Evolutionary conservation across 116 monocot genomes (phyloP).

Genomic region (Trichopus zeylanicus): DNA sequence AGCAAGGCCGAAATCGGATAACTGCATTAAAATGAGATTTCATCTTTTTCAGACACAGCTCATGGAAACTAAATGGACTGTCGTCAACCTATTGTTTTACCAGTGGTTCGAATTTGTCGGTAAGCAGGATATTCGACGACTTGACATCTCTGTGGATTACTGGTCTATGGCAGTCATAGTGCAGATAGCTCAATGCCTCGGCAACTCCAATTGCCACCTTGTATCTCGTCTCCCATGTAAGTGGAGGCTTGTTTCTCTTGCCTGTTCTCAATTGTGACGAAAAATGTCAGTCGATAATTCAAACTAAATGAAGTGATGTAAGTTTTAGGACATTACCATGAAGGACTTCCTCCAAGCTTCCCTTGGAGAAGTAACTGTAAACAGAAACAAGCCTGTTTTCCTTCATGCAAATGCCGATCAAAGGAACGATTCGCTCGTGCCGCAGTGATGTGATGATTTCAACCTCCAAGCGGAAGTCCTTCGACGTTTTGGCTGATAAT

Average conservation of each 20-base stretch:
- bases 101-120: slow-evolving; percentile 57
- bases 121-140: slow-evolving; percentile 92
- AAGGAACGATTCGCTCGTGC: slow-evolving; percentile 46
- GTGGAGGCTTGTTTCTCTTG: slow-evolving; percentile 24
- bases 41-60: not conserved
- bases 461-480: slow-evolving; percentile 59
- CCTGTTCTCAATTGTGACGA: slow-evolving; percentile 22
- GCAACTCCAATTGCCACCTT: slow-evolving; percentile 62
- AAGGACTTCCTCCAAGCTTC: slow-evolving; percentile 86
- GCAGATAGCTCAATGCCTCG: slow-evolving; percentile 63
- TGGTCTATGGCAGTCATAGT: slow-evolving; percentile 30
- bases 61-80: not conserved
- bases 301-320: not conserved
- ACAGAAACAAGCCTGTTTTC: slow-evolving; percentile 50
- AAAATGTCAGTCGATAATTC: not conserved
- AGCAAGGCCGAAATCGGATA: slow-evolving; percentile 95
- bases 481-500: slow-evolving; percentile 34
- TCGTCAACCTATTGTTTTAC: slow-evolving; percentile 13
- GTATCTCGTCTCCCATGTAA: slow-evolving; percentile 69
- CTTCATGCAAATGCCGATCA: slow-evolving; percentile 57
- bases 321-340: slow-evolving; percentile 42
- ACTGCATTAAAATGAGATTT: slow-evolving; percentile 19
- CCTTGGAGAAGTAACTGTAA: slow-evolving; percentile 56
- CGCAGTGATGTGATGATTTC: slow-evolving; percentile 70
- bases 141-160: slow-evolving; percentile 95